Base-by-base conservation (phyloP, 495 filamentous ascomycete species). In the Xylaria scruposa region DNA sequence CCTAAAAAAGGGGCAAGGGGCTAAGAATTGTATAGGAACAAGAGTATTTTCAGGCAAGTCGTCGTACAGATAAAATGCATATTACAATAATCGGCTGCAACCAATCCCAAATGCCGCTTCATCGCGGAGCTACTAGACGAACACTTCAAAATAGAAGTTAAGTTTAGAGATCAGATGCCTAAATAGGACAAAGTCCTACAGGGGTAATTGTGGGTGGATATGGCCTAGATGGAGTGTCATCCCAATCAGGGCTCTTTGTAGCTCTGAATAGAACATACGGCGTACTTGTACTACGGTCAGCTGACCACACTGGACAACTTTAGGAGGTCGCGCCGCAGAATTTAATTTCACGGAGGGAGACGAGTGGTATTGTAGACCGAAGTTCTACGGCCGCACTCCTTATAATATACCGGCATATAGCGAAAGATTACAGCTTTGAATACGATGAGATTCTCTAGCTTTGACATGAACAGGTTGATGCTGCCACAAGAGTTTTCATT, bases 121-220 rank as follows among this genome's bases (percentile, higher is more conserved):
- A 36, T 24, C 19, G 12, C 15, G 24, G 19, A 51, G 21, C 21
- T 66, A 5, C 17, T 26, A 33, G 24, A 19, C 42, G 40, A 9
- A 40, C 0, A 19, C 21, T 42, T 62, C 26, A 21, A 31, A 15
- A 26, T 38, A 12, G 12, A 44, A 62, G 36, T 26, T 1, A 38
- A 62, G n/a, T 62, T 62, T 62, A 29, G n/a, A 12, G 13, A 62
- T 1, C 9, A 44, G 59, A 26, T 62, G 59, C 59, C 59, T 62
- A 62, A 42, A 21, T 42, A 62, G 59, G 59, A 62, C 42, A 44
- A n/a, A 44, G 5, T 8, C 8, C 19, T 21, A 13, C n/a, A 62
- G 36, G 59, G 59, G 31, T 47, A 31, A 62, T 42, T 26, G 24
- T 7, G 8, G n/a, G 36, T 62, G 59, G 59, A 62, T 24, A 26